phyloP scores from a whole-genome alignment of 2,329 filamentous ascomycete species.

The Claviceps spartinae region DNA sequence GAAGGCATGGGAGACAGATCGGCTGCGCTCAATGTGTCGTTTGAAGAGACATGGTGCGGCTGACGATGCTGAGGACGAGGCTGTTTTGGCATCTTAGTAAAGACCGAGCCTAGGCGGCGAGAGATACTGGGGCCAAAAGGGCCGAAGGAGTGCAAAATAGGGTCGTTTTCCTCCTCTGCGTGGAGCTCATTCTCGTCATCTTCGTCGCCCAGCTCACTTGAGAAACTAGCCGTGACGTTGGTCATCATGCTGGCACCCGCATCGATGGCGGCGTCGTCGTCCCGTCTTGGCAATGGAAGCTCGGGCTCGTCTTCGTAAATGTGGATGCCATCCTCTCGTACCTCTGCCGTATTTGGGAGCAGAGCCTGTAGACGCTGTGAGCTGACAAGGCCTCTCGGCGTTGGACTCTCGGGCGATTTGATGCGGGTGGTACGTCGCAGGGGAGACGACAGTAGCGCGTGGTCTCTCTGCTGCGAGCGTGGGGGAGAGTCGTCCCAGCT shows the following conservation, averaged over 20 bases:
- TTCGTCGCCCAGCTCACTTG: constrained; percentile 38
- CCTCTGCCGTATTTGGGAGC: constrained; percentile 20
- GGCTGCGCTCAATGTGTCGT: constrained; percentile 11
- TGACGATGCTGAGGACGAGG: constrained; percentile 14
- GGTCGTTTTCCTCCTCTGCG: constrained; percentile 87
- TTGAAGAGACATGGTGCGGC: constrained; percentile 10
- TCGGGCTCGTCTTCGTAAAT: constrained; percentile 60
- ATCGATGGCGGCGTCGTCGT: constrained; percentile 8
- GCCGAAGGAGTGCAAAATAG: constrained; percentile 81
- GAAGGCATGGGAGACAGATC: constrained; percentile 11
- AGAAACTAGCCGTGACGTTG: constrained; percentile 38
- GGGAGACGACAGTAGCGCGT: constrained; percentile 42
- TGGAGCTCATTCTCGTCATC: constrained; percentile 62
- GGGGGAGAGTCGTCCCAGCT: constrained; percentile 55
- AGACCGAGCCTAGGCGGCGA: constrained; percentile 68
- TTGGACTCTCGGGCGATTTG: constrained; percentile 61
- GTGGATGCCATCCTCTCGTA: constrained; percentile 35
- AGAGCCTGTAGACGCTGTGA: constrained; percentile 33
- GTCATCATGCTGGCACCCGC: constrained; percentile 34
- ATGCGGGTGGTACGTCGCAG: constrained; percentile 44
- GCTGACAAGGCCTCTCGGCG: constrained; percentile 27
- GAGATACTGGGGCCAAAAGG: constrained; percentile 79
- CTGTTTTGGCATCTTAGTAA: constrained; percentile 49
- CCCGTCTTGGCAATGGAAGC: constrained; percentile 21
- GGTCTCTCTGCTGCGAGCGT: constrained; percentile 17